phyloP scores from a whole-genome alignment of 108 stramenopile species.

The Cyclotella cryptica region DNA sequence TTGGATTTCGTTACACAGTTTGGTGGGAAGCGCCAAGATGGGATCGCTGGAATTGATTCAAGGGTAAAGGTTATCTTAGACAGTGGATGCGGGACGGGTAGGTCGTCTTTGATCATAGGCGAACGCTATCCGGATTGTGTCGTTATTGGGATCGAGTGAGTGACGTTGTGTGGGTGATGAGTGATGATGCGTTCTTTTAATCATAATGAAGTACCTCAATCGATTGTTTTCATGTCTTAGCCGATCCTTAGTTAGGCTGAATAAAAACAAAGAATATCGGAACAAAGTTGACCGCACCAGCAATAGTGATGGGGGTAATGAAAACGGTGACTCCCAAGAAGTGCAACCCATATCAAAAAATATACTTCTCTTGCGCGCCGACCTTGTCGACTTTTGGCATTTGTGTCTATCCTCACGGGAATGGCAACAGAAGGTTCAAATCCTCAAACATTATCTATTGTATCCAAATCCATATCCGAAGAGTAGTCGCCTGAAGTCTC shows the following conservation, averaged over 20 bases:
- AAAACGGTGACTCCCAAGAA: neutral
- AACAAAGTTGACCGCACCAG: conserved; percentile 1
- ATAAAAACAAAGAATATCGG: conserved; percentile 38
- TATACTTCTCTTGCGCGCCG: conserved; percentile 85
- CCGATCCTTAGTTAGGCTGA: conserved; percentile 80
- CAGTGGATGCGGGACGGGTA: conserved; percentile 92
- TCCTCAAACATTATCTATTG: conserved; percentile 75
- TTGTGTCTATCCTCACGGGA: conserved; percentile 39
- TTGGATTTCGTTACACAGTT: conserved; percentile 39
- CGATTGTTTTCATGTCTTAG: conserved; percentile 6
- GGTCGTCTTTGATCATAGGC: conserved; percentile 64
- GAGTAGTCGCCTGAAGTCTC: conserved; percentile 62
- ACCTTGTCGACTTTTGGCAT: conserved; percentile 89
- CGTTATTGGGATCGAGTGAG: conserved; percentile 85
- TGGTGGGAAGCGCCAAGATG: conserved; percentile 1
- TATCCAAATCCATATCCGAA: conserved; percentile 97
- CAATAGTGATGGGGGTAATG: conserved; percentile 8
- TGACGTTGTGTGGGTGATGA: neutral
- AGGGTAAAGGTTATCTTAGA: conserved; percentile 67
- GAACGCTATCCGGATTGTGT: conserved; percentile 66
- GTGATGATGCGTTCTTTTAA: neutral
- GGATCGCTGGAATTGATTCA: neutral
- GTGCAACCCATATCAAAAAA: conserved; percentile 27
- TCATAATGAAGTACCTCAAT: neutral
- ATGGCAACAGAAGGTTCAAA: conserved; percentile 31